These are phyloP conservation scores for Chlamydomonas incerta DNA, from an alignment of 139 green algal species.

Conservation along the genomic window DNA sequence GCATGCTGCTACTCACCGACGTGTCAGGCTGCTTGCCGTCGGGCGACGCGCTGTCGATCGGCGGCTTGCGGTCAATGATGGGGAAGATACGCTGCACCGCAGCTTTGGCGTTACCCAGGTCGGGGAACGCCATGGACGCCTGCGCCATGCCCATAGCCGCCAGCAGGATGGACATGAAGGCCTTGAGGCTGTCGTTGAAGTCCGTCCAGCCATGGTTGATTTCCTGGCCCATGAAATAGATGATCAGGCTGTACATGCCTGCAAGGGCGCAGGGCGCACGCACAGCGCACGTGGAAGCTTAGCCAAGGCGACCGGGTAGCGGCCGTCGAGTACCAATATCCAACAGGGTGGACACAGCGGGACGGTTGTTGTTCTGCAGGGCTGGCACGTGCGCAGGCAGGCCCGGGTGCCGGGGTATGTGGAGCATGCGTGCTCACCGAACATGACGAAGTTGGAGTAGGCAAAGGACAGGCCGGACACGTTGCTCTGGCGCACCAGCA, in stretches of 20 bases:
- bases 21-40: conserved; percentile 43
- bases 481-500: conserved; percentile 37
- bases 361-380: not conserved
- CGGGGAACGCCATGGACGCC: conserved; percentile 71
- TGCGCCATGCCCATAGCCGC: conserved; percentile 69
- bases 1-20: not conserved
- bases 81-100: conserved; percentile 78
- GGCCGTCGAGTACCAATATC: no score
- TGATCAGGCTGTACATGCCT: conserved; percentile 47
- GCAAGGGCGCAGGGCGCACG: not conserved
- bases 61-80: conserved; percentile 81
- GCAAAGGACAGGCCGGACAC: conserved; percentile 38
- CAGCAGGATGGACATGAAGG: conserved; percentile 86
- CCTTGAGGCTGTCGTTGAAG: conserved; percentile 81
- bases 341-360: no score
- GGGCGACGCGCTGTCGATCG: conserved; percentile 65
- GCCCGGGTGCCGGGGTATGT: no score
- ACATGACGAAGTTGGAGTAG: conserved; percentile 69
- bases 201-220: conserved; percentile 54
- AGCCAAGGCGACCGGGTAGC: no score
- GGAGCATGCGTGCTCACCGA: conserved; percentile 39
- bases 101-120: conserved; percentile 75
- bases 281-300: no score
- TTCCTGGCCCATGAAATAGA: conserved; percentile 80
- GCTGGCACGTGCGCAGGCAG: no score